A percentile compares a stretch with the other conserved stretches of the same genome.
These are phyloP conservation scores for Metschnikowia anglica DNA, from an alignment of 805 yeast genomes.

Conservation along the genomic window DNA sequence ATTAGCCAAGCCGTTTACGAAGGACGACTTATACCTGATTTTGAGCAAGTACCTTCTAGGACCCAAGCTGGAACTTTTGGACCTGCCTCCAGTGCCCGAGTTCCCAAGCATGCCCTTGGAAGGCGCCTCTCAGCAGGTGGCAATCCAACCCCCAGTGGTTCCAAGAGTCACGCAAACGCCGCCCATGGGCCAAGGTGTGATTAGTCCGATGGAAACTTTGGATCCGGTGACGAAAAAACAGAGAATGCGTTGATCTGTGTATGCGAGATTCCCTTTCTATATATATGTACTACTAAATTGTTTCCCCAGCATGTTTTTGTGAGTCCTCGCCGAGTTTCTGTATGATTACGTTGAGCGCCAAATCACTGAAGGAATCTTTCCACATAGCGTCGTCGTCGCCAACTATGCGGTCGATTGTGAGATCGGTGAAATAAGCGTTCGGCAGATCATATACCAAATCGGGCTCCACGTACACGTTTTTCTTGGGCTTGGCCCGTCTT, in stretches of 20 bases:
- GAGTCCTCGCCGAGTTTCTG: background rate
- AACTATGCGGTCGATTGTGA: constrained; percentile 22
- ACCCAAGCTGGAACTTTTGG: constrained; percentile 18
- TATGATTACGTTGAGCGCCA: constrained; percentile 17
- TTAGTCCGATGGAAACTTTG: constrained; percentile 16
- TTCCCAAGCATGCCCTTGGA: constrained; percentile 15
- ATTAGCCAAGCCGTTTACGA: constrained; percentile 90
- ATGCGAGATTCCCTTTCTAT: background rate
- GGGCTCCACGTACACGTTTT: constrained; percentile 32
- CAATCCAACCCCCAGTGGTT: constrained; percentile 10
- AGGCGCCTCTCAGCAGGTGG: constrained; percentile 7
- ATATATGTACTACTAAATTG: constrained; percentile 1
- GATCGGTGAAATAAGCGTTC: constrained; percentile 31
- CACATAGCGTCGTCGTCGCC: constrained; percentile 26
- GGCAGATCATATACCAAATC: constrained; percentile 31
- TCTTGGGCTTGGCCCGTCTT: constrained; percentile 21
- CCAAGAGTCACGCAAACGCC: constrained; percentile 11
- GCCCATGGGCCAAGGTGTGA: constrained; percentile 13
- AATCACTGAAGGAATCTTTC: constrained; percentile 22
- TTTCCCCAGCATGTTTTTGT: too few relatives aligned
- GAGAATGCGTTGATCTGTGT: constrained; percentile 8
- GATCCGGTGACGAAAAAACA: constrained; percentile 17
- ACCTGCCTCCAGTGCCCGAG: constrained; percentile 17
- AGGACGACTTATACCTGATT: constrained; percentile 76
- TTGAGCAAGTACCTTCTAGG: constrained; percentile 66